phyloP scores from a whole-genome alignment of 768 basidiomycete genomes.

The Hortiboletus flavorubellus region DNA sequence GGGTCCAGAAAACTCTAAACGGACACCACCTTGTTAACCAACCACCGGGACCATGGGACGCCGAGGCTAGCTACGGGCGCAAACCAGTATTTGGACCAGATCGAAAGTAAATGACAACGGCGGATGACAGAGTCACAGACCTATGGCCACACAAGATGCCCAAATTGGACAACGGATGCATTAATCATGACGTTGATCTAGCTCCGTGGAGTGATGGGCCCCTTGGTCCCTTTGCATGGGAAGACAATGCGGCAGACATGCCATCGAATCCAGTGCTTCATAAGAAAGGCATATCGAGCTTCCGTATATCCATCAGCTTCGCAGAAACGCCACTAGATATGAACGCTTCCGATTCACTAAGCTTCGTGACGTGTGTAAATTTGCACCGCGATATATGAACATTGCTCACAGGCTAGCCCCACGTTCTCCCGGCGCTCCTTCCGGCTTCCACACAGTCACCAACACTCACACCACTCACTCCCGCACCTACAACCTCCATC shows the following conservation, averaged over 20 bases:
- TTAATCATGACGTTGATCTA: slow-evolving; percentile 19
- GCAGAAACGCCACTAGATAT: slow-evolving; percentile 10
- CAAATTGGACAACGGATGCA: not conserved
- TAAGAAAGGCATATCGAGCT: slow-evolving; percentile 5
- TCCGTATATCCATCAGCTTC: slow-evolving; percentile 4
- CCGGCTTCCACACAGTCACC: slow-evolving; percentile 82
- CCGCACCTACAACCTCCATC: slow-evolving; percentile 76
- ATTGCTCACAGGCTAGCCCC: slow-evolving; percentile 31
- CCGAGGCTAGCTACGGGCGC: not conserved
- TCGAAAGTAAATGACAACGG: not conserved
- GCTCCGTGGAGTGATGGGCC: slow-evolving; percentile 17
- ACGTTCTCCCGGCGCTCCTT: slow-evolving; percentile 47
- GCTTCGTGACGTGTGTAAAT: slow-evolving; percentile 13
- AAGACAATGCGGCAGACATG: slow-evolving; percentile 26
- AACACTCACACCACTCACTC: slow-evolving; percentile 82
- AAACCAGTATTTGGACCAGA: not conserved
- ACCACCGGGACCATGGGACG: not conserved
- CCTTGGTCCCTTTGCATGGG: slow-evolving; percentile 8
- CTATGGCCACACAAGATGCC: not conserved
- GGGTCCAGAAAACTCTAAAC: slow-evolving; percentile 5
- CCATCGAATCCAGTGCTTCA: slow-evolving; percentile 19
- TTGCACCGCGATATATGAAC: not conserved
- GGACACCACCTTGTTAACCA: not conserved
- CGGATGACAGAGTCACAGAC: not conserved
- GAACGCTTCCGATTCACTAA: slow-evolving; percentile 7